Percentiles rank a stretch among this genome's conserved stretches.
Conservation (phyloP, 768 basidiomycete species). For the Panellus pusillus region DNA sequence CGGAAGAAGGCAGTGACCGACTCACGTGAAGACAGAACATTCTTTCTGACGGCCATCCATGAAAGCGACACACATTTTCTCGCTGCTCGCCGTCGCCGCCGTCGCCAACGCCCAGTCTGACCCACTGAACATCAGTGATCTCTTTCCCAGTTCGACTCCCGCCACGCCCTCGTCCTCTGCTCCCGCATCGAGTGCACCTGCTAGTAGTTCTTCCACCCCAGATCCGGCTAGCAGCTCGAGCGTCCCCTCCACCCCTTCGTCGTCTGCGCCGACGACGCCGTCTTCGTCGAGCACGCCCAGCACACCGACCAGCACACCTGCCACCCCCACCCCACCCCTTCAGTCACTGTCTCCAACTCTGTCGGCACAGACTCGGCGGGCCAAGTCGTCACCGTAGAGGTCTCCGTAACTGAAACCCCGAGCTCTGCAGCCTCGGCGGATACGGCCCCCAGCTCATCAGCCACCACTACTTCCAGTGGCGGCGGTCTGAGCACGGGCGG, state of each 20-base stretch:
- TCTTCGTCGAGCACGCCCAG: neutral
- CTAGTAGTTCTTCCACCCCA: no score
- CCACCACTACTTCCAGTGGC: neutral
- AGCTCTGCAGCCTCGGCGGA: slow-evolving; percentile 28
- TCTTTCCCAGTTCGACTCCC: neutral
- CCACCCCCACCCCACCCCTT: slow-evolving; percentile 10
- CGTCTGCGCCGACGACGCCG: slow-evolving; percentile 1
- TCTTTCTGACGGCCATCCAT: neutral
- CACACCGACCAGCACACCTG: slow-evolving; percentile 1
- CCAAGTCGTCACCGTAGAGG: slow-evolving; percentile 21
- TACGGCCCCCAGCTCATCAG: slow-evolving; percentile 25
- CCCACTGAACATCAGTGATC: no score
- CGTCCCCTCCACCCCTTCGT: slow-evolving; percentile 6
- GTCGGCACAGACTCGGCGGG: slow-evolving; percentile 23
- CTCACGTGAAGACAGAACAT: no score
- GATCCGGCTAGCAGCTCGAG: no score
- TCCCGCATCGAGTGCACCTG: no score
- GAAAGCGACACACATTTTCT: neutral
- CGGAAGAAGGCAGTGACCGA: no score
- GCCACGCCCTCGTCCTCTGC: no score
- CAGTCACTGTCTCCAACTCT: slow-evolving; percentile 15
- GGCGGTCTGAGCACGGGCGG: slow-evolving; percentile 63
- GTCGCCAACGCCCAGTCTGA: slow-evolving; percentile 2
- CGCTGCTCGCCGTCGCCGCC: slow-evolving; percentile 6
- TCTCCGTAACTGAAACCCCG: slow-evolving; percentile 26